A percentile compares a stretch with the other conserved stretches of the same genome.
These are phyloP conservation scores for Nissolia schottii DNA, from an alignment of 306 rosid species.

Conservation along the genomic window DNA sequence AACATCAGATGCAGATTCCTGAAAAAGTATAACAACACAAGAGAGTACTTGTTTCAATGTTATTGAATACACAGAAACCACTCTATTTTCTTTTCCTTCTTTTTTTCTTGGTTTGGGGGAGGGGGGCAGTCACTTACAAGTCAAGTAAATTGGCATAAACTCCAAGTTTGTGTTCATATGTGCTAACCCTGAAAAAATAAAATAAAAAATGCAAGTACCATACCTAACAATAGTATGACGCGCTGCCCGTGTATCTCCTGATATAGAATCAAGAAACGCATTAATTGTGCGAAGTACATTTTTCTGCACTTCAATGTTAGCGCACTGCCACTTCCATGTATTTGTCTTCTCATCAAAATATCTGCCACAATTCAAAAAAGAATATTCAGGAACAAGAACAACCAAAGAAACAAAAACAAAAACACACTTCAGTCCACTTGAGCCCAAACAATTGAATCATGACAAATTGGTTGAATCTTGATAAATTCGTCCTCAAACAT, in stretches of 20 bases:
- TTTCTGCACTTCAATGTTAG: constrained; percentile 74
- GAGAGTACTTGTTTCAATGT: neutral
- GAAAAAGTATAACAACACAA: constrained; percentile 25
- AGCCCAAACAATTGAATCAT: neutral
- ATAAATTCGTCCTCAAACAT: neutral
- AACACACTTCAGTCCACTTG: neutral
- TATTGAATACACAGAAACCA: neutral
- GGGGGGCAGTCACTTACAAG: no score
- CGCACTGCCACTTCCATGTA: constrained; percentile 60
- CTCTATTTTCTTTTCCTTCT: no score
- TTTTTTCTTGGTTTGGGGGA: no score
- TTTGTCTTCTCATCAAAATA: constrained; percentile 39
- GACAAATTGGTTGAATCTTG: no score
- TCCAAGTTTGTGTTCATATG: neutral
- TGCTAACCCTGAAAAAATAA: neutral
- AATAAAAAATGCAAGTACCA: neutral
- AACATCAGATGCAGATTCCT: constrained; percentile 65
- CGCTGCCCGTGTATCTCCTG: constrained; percentile 36
- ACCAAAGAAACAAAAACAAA: neutral
- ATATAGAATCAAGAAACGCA: constrained; percentile 63
- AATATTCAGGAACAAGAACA: neutral
- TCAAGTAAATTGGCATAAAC: neutral
- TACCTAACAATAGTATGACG: constrained; percentile 60
- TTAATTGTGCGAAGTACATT: constrained; percentile 55
- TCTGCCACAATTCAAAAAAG: constrained; percentile 25